Percentiles rank a stretch among this genome's conserved stretches.
phyloP scores from a whole-genome alignment of 1,284 basidiomycete species.

The Mycosarcoma mackinlayi region DNA sequence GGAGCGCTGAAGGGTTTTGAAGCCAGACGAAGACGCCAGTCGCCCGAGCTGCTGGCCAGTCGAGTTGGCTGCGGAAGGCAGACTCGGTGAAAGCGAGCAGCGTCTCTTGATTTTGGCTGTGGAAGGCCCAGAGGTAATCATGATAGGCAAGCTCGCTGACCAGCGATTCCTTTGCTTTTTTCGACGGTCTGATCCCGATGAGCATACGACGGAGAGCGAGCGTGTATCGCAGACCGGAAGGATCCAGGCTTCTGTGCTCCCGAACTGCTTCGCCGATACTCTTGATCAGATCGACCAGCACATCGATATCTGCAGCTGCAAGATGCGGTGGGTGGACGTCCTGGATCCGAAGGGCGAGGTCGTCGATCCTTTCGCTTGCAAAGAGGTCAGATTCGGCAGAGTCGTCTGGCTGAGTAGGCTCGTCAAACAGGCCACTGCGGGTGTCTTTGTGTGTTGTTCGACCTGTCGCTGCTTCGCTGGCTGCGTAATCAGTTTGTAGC shows the following conservation, averaged over 20 bases:
- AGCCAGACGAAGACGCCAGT: conserved; percentile 91
- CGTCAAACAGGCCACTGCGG: conserved; percentile 31
- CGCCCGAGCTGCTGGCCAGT: conserved; percentile 85
- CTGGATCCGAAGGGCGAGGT: conserved; percentile 72
- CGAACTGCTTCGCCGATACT: conserved; percentile 90
- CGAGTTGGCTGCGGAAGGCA: conserved; percentile 83
- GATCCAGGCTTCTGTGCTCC: conserved; percentile 84
- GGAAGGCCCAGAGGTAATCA: conserved; percentile 94
- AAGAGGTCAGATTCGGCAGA: conserved; percentile 10
- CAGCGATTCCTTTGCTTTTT: not conserved
- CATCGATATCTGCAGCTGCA: conserved; percentile 79
- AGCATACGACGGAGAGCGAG: conserved; percentile 39
- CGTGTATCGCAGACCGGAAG: conserved; percentile 76
- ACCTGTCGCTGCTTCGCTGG: not conserved
- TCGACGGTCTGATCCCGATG: conserved; percentile 6
- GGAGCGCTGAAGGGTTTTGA: conserved; percentile 74
- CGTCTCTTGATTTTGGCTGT: conserved; percentile 89
- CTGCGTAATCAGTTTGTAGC: conserved; percentile 3
- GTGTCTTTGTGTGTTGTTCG: not conserved
- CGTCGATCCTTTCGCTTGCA: conserved; percentile 13
- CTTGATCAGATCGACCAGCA: conserved; percentile 82
- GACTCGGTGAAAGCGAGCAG: conserved; percentile 78
- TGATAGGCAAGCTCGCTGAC: conserved; percentile 76
- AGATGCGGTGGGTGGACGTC: conserved; percentile 77
- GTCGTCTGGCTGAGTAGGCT: conserved; percentile 2